Evolutionary conservation across 73 alveolate species (phyloP).

Genomic region (Uronychia binucleata): DNA sequence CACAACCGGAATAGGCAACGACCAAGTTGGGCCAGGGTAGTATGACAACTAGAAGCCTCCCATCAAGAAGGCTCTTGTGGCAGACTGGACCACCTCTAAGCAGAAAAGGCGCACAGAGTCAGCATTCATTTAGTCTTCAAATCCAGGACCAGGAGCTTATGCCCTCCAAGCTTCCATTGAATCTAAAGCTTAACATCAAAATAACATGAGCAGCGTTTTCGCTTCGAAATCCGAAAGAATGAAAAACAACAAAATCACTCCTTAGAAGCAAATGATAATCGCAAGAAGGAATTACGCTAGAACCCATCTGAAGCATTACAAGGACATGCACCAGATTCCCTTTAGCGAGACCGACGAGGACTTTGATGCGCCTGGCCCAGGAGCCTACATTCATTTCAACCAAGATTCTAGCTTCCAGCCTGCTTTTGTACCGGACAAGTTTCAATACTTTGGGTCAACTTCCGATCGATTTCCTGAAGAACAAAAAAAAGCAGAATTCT

Average conservation of each 20-base stretch:
- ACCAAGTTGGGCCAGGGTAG: constrained; percentile 81
- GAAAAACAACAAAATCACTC: constrained; percentile 1
- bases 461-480: constrained; percentile 53
- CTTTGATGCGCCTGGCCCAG: constrained; percentile 74
- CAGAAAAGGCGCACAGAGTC: constrained; percentile 23
- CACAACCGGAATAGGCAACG: constrained; percentile 48
- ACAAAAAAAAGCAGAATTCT: too few species aligned
- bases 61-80: constrained; percentile 18
- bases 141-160: constrained; percentile 76
- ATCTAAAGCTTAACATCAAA: constrained; percentile 63
- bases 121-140: constrained; percentile 1
- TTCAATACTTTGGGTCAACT: constrained; percentile 73
- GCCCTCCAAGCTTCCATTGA: constrained; percentile 52
- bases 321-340: background rate
- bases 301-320: constrained; percentile 10
- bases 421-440: constrained; percentile 60
- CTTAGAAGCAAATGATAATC: background rate
- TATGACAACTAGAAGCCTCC: constrained; percentile 30
- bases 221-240: constrained; percentile 51
- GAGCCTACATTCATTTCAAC: constrained; percentile 48
- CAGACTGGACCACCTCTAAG: constrained; percentile 42
- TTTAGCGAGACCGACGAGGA: constrained; percentile 47
- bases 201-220: constrained; percentile 66
- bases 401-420: constrained; percentile 44
- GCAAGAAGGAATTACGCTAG: background rate